Base-by-base conservation (phyloP, 2,329 filamentous ascomycete species). In the Neonectria coccinea region DNA sequence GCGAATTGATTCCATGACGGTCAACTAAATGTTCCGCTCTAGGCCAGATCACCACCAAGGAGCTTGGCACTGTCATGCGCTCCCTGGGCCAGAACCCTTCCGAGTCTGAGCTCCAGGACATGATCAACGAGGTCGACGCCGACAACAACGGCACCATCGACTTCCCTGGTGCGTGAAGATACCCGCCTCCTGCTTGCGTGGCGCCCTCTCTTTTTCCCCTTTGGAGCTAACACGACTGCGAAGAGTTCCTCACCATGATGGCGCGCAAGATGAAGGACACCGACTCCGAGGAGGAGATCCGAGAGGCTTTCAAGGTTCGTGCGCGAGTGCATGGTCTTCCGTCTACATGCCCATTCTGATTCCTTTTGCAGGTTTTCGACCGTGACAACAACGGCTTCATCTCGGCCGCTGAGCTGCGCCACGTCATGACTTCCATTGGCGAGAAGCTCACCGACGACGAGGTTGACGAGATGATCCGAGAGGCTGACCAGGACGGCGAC, bases 121-220 rank as follows among this genome's bases (percentile, higher is more conserved):
- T 96, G 92, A 96, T 96, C 84, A 95, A 96, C 82, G 92, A 96
- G 84, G 92, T 96, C 70, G 92, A 96, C 76, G 92, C 92, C 75
- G 92, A 96, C 84, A 96, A 95, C 88, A 96, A 95, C 78, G 92
- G 92, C 82, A 96, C 92, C 73, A 96, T 96, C 77, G 92, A 96
- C 80, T 96, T 96, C 80, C 92, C 92, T 77, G 92, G 92, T 95
- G 88, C 74, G 87, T 75, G 27, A 48, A 52, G 20, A 52, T 54
- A 31, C 47, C 42, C n/a, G 36, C 50, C n/a, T 18, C 14, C 14
- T 9, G 44, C 27, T 22, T 25, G 14, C 27, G 18, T 52, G 29
- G 41, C 31, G 45, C 10, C 27, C n/a, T 12, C 31, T 42, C 36
- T 39, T 39, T 39, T 39, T 39, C 16, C 36, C 6, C 5, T 39